Percentiles rank a stretch among this genome's conserved stretches.
These are phyloP conservation scores for Graphiopsis chlorocephala DNA, from an alignment of 2,329 filamentous ascomycete species.

Conservation along the genomic window DNA sequence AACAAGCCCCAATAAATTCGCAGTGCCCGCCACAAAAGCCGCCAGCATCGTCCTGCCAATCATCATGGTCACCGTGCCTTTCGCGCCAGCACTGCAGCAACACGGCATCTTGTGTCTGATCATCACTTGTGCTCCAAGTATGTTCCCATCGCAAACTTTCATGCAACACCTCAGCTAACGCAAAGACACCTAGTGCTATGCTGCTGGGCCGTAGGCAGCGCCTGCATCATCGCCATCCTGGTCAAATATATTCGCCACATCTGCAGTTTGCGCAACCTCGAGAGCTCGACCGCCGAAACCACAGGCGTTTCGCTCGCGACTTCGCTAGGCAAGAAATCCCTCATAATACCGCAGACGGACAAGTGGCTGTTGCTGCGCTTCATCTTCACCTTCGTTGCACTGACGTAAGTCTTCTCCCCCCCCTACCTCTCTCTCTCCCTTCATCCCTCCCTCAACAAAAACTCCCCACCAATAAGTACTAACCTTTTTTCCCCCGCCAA, in stretches of 20 bases:
- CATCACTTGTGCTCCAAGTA: conserved; percentile 19
- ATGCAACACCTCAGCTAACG: background rate
- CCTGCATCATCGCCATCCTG: conserved; percentile 21
- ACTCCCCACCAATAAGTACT: too few species aligned
- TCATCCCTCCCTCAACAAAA: too few species aligned
- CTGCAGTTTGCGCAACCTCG: conserved; percentile 14
- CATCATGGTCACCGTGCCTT: conserved; percentile 17
- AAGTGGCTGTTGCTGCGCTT: conserved; percentile 23
- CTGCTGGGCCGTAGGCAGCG: conserved; percentile 19
- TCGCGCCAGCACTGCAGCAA: conserved; percentile 15
- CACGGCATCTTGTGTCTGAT: conserved; percentile 14
- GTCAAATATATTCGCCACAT: conserved; percentile 21
- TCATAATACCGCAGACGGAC: background rate
- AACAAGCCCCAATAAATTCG: conserved; percentile 13
- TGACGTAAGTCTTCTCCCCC: conserved; percentile 15
- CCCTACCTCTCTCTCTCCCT: too few species aligned
- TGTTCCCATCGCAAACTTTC: background rate
- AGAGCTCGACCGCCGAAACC: background rate
- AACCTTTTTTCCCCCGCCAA: too few species aligned
- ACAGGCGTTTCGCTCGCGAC: background rate
- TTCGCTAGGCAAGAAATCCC: background rate
- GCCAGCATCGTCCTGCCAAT: conserved; percentile 10
- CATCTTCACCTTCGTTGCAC: conserved; percentile 18
- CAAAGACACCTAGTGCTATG: conserved; percentile 17
- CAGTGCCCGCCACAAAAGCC: background rate